Percentiles rank a stretch among this genome's conserved stretches.
Evolutionary conservation across 1,284 basidiomycete species (phyloP).

Genomic region (Takashimella koratensis): DNA sequence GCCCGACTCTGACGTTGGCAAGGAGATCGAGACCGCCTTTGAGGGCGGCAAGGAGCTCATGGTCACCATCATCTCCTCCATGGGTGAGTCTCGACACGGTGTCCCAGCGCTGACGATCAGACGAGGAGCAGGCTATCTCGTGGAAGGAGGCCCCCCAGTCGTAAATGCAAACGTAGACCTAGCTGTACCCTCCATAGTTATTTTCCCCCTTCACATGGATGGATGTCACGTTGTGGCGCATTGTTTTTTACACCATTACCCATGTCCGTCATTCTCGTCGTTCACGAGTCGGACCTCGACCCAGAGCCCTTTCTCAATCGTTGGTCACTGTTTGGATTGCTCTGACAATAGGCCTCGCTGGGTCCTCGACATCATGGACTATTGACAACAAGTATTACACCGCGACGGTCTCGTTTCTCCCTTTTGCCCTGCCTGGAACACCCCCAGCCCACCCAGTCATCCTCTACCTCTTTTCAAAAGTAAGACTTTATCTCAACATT

Average conservation of each 20-base stretch:
- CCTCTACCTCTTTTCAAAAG: conserved; percentile 21
- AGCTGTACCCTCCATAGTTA: conserved; percentile 3
- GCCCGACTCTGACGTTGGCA: conserved; percentile 81
- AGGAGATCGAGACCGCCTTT: conserved; percentile 68
- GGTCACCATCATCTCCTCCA: conserved; percentile 85
- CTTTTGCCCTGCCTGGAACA: conserved; percentile 39
- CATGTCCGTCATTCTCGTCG: conserved; percentile 27
- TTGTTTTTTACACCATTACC: not conserved
- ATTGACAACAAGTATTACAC: conserved; percentile 82
- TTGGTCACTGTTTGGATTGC: conserved; percentile 7
- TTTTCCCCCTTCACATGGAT: not conserved
- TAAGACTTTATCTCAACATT: not conserved
- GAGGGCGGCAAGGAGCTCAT: conserved; percentile 76
- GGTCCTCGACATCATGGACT: conserved; percentile 56
- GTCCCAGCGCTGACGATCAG: conserved; percentile 24
- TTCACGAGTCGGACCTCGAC: conserved; percentile 20
- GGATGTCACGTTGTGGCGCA: not conserved
- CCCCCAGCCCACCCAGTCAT: conserved; percentile 14
- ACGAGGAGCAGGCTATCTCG: conserved; percentile 71
- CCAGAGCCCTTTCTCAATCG: conserved; percentile 25
- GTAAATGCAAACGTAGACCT: not conserved
- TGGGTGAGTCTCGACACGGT: conserved; percentile 61
- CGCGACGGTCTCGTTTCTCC: conserved; percentile 66
- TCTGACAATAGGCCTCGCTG: conserved; percentile 13
- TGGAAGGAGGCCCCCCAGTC: conserved; percentile 68